Conservation (phyloP, 805 yeast genomes). For the Cyberlindnera xishuangbannaensis region DNA sequence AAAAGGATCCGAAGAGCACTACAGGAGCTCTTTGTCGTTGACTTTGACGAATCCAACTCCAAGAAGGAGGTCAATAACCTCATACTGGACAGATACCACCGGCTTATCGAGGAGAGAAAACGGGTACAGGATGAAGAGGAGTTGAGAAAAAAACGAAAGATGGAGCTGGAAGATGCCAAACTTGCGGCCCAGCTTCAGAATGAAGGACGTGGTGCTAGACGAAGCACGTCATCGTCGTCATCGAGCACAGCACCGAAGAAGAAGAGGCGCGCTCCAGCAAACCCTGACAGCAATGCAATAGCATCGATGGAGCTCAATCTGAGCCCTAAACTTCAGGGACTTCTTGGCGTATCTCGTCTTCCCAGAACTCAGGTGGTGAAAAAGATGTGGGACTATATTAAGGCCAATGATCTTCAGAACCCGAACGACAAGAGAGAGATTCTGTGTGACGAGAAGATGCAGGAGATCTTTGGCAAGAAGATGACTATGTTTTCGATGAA, state of each 20-base stretch:
- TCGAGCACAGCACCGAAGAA: slow-evolving; percentile 11
- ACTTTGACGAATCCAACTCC: slow-evolving; percentile 40
- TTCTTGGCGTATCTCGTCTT: slow-evolving; percentile 40
- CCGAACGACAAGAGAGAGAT: slow-evolving; percentile 63
- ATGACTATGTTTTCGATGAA: slow-evolving; percentile 55
- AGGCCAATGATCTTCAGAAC: slow-evolving; percentile 55
- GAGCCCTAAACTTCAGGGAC: slow-evolving; percentile 43
- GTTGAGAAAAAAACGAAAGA: slow-evolving; percentile 28
- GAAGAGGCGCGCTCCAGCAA: slow-evolving; percentile 8
- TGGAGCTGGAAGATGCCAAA: slow-evolving; percentile 44
- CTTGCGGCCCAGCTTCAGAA: slow-evolving; percentile 45
- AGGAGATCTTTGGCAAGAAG: slow-evolving; percentile 53
- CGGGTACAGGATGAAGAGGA: slow-evolving; percentile 27
- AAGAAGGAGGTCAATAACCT: slow-evolving; percentile 54
- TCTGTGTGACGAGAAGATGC: slow-evolving; percentile 53
- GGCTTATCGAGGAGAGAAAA: slow-evolving; percentile 32
- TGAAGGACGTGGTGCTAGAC: slow-evolving; percentile 13
- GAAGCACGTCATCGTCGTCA: slow-evolving; percentile 4
- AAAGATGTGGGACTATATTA: slow-evolving; percentile 65
- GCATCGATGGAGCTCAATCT: slow-evolving; percentile 39
- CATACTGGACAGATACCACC: slow-evolving; percentile 53
- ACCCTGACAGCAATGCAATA: slow-evolving; percentile 22
- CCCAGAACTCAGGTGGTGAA: slow-evolving; percentile 72
- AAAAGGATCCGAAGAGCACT: slow-evolving; percentile 65
- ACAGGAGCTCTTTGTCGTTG: slow-evolving; percentile 59